These are phyloP conservation scores for Aspergillus intermedius DNA, from an alignment of 2,329 filamentous ascomycete species.

Conservation along the genomic window DNA sequence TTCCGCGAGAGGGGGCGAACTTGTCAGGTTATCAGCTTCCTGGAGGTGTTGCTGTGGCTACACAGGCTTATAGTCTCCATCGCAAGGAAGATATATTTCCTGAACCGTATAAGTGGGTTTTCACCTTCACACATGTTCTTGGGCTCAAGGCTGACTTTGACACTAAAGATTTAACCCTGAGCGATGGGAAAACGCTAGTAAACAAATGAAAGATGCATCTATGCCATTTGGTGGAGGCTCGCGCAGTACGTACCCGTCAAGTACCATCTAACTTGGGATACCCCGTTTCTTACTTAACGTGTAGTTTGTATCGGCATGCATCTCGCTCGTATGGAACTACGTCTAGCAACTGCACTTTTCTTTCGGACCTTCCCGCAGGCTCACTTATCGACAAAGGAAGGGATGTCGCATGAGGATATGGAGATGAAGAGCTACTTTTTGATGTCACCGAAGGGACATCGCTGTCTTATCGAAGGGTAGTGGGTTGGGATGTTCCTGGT, in stretches of 20 bases:
- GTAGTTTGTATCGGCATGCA: conserved; percentile 60
- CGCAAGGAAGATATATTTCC: conserved; percentile 47
- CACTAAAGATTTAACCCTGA: conserved; percentile 16
- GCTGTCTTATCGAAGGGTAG: conserved; percentile 31
- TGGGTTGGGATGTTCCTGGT: too few species aligned
- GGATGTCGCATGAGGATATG: conserved; percentile 35
- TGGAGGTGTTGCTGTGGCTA: conserved; percentile 47
- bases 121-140: conserved; percentile 33
- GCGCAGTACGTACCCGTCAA: conserved; percentile 32
- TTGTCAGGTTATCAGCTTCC: conserved; percentile 43
- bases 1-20: conserved; percentile 39
- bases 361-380: conserved; percentile 35
- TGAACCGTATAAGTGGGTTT: conserved; percentile 45
- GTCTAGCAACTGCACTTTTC: conserved; percentile 47
- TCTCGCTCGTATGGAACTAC: conserved; percentile 55
- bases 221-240: conserved; percentile 65
- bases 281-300: too few species aligned
- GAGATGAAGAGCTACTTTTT: conserved; percentile 40
- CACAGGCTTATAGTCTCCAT: conserved; percentile 52
- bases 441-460: conserved; percentile 37
- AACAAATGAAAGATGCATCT: conserved; percentile 50
- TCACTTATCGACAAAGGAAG: conserved; percentile 13
- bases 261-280: too few species aligned
- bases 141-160: not conserved
- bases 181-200: conserved; percentile 19